Percentiles rank a stretch among this genome's conserved stretches.
These are phyloP conservation scores for Avena sativa DNA, from an alignment of 176 grass and related monocot genomes.

Conservation along the genomic window DNA sequence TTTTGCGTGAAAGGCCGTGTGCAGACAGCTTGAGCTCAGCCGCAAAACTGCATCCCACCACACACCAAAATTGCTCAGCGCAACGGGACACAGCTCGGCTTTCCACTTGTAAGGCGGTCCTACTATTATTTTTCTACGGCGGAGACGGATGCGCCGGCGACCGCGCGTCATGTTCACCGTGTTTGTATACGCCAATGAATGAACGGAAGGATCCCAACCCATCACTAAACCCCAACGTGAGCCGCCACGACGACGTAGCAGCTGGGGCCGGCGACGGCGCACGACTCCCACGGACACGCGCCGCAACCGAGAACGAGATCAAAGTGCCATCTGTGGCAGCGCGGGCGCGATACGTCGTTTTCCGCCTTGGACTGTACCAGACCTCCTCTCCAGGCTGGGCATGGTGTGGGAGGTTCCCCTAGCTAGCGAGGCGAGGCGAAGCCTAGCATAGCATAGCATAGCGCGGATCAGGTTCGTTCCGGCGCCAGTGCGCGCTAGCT, in stretches of 20 bases:
- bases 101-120: constrained; percentile 36
- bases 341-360: neutral
- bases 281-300: constrained; percentile 15
- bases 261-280: neutral
- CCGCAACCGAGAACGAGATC: neutral
- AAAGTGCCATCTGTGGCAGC: neutral
- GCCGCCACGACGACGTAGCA: neutral
- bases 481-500: neutral
- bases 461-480: constrained; percentile 23
- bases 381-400: no score
- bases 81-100: constrained; percentile 22
- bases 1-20: neutral
- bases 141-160: neutral
- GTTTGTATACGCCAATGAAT: neutral
- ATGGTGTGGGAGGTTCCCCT: no score
- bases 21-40: neutral
- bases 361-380: neutral
- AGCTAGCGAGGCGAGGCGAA: no score
- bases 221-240: neutral
- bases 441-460: no score
- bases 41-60: constrained; percentile 42
- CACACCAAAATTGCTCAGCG: neutral
- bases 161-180: neutral
- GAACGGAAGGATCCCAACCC: neutral
- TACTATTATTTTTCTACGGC: neutral